phyloP scores from a whole-genome alignment of 306 rosid genomes.

The Fragaria nilgerrensis region DNA sequence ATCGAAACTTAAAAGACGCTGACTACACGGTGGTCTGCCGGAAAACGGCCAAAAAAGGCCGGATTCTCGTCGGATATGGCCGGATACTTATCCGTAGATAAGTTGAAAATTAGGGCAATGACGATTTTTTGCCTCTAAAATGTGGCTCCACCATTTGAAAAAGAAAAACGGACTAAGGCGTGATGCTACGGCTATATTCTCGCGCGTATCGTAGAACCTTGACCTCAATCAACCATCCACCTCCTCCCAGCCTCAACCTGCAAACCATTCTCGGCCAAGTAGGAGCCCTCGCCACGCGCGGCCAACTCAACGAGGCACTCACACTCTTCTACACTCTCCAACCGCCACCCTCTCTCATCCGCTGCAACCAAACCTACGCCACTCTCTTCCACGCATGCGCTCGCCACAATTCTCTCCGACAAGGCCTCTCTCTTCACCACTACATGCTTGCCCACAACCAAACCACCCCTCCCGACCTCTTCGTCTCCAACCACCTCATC shows the following conservation, averaged over 20 bases:
- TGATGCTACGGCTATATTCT: slow-evolving; percentile 22
- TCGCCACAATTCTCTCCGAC: slow-evolving; percentile 45
- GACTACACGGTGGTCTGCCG: no score
- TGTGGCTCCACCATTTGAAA: no score
- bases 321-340: slow-evolving; percentile 44
- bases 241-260: slow-evolving; percentile 13
- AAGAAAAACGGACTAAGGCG: no score
- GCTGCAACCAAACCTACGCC: slow-evolving; percentile 57
- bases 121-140: no score
- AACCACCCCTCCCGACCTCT: slow-evolving; percentile 34
- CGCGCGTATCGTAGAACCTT: slow-evolving; percentile 21
- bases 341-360: slow-evolving; percentile 6
- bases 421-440: slow-evolving; percentile 62
- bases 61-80: no score
- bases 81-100: no score
- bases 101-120: no score
- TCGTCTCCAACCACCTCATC: slow-evolving; percentile 64
- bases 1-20: no score
- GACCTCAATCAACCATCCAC: slow-evolving; percentile 2
- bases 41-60: no score
- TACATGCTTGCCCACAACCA: slow-evolving; percentile 49
- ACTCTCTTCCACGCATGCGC: slow-evolving; percentile 71
- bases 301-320: slow-evolving; percentile 53
- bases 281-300: slow-evolving; percentile 41
- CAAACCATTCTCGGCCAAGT: slow-evolving; percentile 30